A percentile compares a stretch with the other conserved stretches of the same genome.
Evolutionary conservation across 1,139 yeast genomes (phyloP).

Genomic region (Saccharomyces hybrid): DNA sequence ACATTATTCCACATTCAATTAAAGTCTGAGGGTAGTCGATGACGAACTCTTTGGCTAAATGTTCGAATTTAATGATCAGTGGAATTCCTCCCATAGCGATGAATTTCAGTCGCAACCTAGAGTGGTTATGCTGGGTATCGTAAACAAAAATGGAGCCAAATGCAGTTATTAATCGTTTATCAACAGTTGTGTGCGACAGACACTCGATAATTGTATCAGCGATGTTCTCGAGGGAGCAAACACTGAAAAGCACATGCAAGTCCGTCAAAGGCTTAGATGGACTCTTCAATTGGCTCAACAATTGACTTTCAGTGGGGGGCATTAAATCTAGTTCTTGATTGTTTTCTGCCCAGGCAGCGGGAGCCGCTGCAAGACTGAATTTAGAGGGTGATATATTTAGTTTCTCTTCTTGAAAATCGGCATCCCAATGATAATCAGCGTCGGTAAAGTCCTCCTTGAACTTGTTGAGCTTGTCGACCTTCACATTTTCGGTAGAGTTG

Average conservation of each 20-base stretch:
- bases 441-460: conserved; percentile 19
- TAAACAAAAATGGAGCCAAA: conserved; percentile 9
- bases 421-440: conserved; percentile 24
- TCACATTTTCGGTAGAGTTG: background rate
- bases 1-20: conserved; percentile 24
- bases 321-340: background rate
- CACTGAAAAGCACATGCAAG: conserved; percentile 4
- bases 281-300: conserved; percentile 3
- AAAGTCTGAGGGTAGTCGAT: conserved; percentile 11
- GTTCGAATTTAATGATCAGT: conserved; percentile 10
- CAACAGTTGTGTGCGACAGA: background rate
- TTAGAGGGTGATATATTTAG: conserved; percentile 10
- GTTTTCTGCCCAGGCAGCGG: background rate
- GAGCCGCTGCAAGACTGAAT: background rate
- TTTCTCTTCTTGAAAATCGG: conserved; percentile 20
- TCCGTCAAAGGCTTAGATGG: background rate
- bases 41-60: conserved; percentile 11
- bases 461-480: conserved; percentile 7
- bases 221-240: conserved; percentile 3
- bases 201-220: background rate
- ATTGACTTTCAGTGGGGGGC: conserved; percentile 6
- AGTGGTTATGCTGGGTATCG: conserved; percentile 15
- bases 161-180: background rate
- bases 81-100: conserved; percentile 25
- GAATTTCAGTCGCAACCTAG: conserved; percentile 17